phyloP scores from a whole-genome alignment of 2,329 filamentous ascomycete species.

The Sclerotinia sclerotiorum region DNA sequence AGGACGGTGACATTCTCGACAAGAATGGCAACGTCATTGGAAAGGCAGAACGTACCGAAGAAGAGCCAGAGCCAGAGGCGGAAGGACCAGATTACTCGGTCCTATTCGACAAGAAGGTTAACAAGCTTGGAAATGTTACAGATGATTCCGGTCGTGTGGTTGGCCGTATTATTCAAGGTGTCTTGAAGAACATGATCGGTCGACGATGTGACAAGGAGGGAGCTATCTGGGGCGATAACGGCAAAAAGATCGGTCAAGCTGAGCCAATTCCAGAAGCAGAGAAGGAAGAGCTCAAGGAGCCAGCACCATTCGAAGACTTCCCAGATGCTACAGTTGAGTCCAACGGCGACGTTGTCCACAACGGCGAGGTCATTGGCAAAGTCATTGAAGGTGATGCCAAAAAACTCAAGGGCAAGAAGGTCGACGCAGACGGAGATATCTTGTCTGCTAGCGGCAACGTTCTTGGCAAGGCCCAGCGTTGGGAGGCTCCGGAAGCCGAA shows the following conservation, averaged over 20 bases:
- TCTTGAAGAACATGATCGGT: constrained; percentile 61
- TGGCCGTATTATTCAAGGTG: constrained; percentile 64
- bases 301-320: constrained; percentile 58
- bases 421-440: constrained; percentile 69
- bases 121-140: constrained; percentile 59
- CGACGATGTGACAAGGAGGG: constrained; percentile 65
- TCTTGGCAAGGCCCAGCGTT: constrained; percentile 67
- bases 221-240: constrained; percentile 68
- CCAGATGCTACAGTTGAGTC: constrained; percentile 54
- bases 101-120: constrained; percentile 56
- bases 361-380: constrained; percentile 57
- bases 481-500: constrained; percentile 52
- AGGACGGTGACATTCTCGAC: constrained; percentile 80
- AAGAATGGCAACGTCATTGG: constrained; percentile 62
- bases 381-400: constrained; percentile 64
- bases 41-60: constrained; percentile 40
- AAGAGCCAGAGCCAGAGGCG: constrained; percentile 32
- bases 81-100: constrained; percentile 47
- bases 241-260: constrained; percentile 65
- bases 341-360: constrained; percentile 53
- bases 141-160: constrained; percentile 54
- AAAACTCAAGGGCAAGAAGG: constrained; percentile 62
- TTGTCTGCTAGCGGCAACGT: constrained; percentile 66
- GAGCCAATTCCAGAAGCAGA: constrained; percentile 62
- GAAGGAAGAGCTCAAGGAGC: constrained; percentile 48